Evolutionary conservation across 805 yeast species (phyloP).

Genomic region (Lachancea lanzarotensis): DNA sequence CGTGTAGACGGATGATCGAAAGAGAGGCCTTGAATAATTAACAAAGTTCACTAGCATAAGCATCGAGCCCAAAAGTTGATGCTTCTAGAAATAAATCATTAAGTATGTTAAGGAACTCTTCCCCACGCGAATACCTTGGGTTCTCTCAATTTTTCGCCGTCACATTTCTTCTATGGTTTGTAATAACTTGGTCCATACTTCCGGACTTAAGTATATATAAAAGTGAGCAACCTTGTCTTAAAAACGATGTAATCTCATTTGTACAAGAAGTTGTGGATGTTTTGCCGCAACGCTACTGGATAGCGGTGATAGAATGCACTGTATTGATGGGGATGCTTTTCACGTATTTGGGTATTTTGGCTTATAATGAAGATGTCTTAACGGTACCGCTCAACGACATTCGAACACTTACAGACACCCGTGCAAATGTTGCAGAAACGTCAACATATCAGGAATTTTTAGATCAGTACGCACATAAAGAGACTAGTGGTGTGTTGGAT

Average conservation of each 20-base stretch:
- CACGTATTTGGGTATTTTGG: conserved; percentile 60
- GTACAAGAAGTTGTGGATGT: conserved; percentile 48
- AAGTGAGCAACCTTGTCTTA: conserved; percentile 15
- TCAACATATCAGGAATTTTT: conserved; percentile 15
- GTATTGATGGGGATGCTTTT: conserved; percentile 66
- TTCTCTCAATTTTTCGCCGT: conserved; percentile 74
- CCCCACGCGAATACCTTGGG: conserved; percentile 67
- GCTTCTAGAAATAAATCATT: too few species aligned
- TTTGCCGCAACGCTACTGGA: conserved; percentile 93
- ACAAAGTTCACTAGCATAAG: neutral
- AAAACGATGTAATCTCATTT: conserved; percentile 24
- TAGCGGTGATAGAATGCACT: conserved; percentile 67
- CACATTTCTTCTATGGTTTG: conserved; percentile 46
- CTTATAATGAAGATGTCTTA: conserved; percentile 70
- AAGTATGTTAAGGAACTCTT: neutral
- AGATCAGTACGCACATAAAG: conserved; percentile 40
- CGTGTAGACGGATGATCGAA: neutral
- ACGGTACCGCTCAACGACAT: conserved; percentile 54
- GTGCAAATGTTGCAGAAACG: conserved; percentile 35
- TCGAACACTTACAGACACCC: conserved; percentile 64
- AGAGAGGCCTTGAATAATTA: too few species aligned
- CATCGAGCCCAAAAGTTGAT: neutral
- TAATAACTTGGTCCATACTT: conserved; percentile 67
- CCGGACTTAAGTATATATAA: conserved; percentile 36
- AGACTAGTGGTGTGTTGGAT: conserved; percentile 85